Base-by-base conservation (phyloP, 805 yeast species). In the Wickerhamomyces alni region DNA sequence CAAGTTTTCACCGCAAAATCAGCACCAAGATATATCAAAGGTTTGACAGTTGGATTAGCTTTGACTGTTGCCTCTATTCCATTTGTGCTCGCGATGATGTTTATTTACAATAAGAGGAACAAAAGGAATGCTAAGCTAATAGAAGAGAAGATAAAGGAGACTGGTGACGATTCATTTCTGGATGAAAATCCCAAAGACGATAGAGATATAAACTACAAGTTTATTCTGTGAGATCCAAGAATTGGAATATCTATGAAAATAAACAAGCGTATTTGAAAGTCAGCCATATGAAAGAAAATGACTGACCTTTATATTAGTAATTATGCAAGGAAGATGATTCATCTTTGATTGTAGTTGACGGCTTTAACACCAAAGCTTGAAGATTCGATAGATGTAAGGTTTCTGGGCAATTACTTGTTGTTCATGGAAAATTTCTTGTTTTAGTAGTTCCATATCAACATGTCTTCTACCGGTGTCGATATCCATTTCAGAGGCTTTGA, bases 391-490 rank as follows among this genome's bases (percentile, higher is more conserved):
- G 58, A 61, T 73, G 45, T 58, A 58, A 34, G 80, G 78, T 54
- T 65, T 72, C 31, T 62, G 43, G 8, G 61, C 61, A 36, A 69
- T 25, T 21, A 46, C 54, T 16, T 62, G 69, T 42, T 64, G 63
- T 47, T 73, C 83, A 49, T 71, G 79, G n/a, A 70, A 75, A 35
- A 72, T 58, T 51, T 73, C 77, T 50, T 69, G 73, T 40, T 60
- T 66, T 41, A 77, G 59, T 28, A 65, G 21, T 26, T 78, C 82
- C 41, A 70, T 44, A 55, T 79, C 82, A 21, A 68, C 52, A 32
- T 72, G 74, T 50, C 79, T 72, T 62, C 81, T 68, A 39, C 86
- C 86, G 21, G 78, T 67, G 47, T 75, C 80, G 30, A 80, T 67
- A 51, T 80, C 86, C 54, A 80, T 67, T 31, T 75, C 76, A 19